Evolutionary conservation across 805 yeast species (phyloP).

Genomic region (Myxozyma nipponensis): DNA sequence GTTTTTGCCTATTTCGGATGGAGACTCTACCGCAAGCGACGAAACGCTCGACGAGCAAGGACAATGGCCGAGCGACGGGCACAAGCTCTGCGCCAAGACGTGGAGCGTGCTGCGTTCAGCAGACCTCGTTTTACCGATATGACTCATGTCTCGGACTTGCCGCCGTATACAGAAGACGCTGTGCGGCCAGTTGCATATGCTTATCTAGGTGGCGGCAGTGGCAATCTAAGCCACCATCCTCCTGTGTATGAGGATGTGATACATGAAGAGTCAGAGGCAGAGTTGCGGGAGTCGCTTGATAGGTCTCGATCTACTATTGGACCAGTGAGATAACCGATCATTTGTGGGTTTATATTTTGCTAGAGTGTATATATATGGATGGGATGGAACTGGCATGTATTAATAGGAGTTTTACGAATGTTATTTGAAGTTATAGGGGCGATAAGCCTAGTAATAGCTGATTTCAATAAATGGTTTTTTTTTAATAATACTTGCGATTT

Average conservation of each 20-base stretch:
- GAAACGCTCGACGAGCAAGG: conserved; percentile 4
- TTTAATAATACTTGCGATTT: too few species aligned
- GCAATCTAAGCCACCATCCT: too few species aligned
- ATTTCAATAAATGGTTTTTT: too few species aligned
- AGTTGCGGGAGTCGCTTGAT: not conserved
- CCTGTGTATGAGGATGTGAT: conserved; percentile 17
- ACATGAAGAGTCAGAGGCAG: conserved; percentile 4
- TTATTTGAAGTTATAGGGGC: too few species aligned
- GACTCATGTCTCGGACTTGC: conserved; percentile 3
- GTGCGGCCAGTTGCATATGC: conserved; percentile 13
- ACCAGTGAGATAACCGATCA: too few species aligned
- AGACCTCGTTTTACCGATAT: not conserved
- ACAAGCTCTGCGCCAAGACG: conserved; percentile 18
- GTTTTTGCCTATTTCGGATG: conserved; percentile 19
- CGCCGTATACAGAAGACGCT: conserved; percentile 12
- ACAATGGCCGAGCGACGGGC: conserved; percentile 2
- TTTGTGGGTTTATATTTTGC: too few species aligned
- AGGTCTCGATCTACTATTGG: too few species aligned
- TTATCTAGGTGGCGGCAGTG: conserved; percentile 24
- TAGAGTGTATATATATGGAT: too few species aligned
- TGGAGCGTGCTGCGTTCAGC: conserved; percentile 9
- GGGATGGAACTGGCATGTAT: too few species aligned
- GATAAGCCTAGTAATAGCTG: too few species aligned
- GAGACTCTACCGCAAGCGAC: conserved; percentile 13
- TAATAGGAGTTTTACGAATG: too few species aligned